Evolutionary conservation across 2,329 filamentous ascomycete species (phyloP), one percentile per base, ranked within the genome.

Genomic region (Aureobasidium lini): DNA sequence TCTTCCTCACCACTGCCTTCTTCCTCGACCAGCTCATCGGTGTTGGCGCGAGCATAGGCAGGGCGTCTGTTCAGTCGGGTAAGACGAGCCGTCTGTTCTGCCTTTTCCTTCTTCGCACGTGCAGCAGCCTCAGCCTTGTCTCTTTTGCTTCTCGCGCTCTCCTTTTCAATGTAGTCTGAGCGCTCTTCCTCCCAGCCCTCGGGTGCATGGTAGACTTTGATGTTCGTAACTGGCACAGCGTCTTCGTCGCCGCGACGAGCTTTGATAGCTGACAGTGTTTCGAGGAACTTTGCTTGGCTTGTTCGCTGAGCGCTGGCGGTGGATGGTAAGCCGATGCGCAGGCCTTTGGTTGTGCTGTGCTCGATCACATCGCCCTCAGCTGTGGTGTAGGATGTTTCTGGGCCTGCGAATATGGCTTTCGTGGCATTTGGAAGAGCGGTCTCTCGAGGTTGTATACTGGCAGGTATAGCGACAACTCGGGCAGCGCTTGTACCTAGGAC

Each of bases 401-500:
- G 40, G 49, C 50, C 34, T 28, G 43, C 49, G 49, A 29, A 11
- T 40, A 52, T 60, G 23, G 59, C 11, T 32, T 39, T 23, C 16
- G 28, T 46, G 11, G 28, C 23, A n/a, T 8, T 48, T 9, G 43
- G 43, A 1, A 36, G 9, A 13, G 39, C 28, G 8, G 49, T 32
- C 8, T 36, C 47, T 13, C 65, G 66, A n/a, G 70, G 71, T 16
- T 70, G 69, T 13, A 90, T 71, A 39, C 81, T 78, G 61, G 84
- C 83, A 63, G 87, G 84, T 34, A 77, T 82, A 11, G 88, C 88
- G 47, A 87, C 76, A 61, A 95, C 82, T 60, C 89, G 85, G 9
- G 86, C 81, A 53, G 84, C 83, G 62, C 85, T 86, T 37, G 85
- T 83, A n/a, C 83, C 86, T 3, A 95, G 75, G 4, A 95, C 77